Base-by-base conservation (phyloP, 768 basidiomycete species). In the Termitomyces bulborhizus region DNA sequence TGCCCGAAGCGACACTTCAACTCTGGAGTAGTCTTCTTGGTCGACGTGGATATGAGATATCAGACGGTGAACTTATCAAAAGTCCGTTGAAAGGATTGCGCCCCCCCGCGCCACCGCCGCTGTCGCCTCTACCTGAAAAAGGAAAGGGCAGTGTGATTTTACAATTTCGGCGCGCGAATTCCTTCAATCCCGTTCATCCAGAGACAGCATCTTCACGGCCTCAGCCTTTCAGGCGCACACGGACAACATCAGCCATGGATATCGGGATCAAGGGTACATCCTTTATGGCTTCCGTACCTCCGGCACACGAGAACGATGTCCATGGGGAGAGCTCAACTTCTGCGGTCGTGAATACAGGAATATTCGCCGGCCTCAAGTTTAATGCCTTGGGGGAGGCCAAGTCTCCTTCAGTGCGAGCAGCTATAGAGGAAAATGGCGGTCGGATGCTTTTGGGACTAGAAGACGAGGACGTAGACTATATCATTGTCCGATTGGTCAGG, bases 401-500 rank as follows among this genome's bases (percentile, higher is more conserved):
- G 53, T 75, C 75, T 34, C 58, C 72, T 8, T 78, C 64, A 24
- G 88, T 92, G 26, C 75, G 79, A 43, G 64, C 62, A 6, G 88
- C 87, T 0, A 74, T 93, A 27, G 80, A 86, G 62, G 70, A 73
- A 12, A 73, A 72, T 54, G 86, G 88, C 0, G 88, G 88, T 1
- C 66, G 60, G 16, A 69, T 82, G 63, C 71, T 73, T 27, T 36
- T 71, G 13, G 80, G 78, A n/a, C 65, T 69, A 6, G 69, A 72
- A 6, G 79, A 78, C 8, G 73, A 74, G 13, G 76, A 79, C 16
- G 80, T 80, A 0, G 82, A 84, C 67, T 88, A 81, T 57, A 75
- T 89, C 52, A 68, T 92, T 53, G 87, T 91, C 13, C 73, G 90
- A 55, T 70, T 93, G 12, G 82, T 86, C 59, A 90, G 88, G 90